Evolutionary conservation across 73 alveolate species (phyloP), one percentile per base, ranked within the genome.

Genomic region (Effrenium voratum): DNA sequence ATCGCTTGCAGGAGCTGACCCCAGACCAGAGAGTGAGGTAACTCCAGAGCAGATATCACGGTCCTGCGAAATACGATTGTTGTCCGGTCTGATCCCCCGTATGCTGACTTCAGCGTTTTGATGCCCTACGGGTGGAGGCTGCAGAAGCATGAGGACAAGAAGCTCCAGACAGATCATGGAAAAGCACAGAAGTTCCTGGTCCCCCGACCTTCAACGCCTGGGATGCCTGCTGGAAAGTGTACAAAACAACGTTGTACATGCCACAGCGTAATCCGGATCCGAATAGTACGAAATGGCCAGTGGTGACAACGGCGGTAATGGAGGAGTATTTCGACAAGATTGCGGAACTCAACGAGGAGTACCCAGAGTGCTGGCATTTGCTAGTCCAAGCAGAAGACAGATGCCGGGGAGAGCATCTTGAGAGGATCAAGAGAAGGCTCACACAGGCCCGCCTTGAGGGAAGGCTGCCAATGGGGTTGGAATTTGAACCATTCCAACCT

Each of bases 11-110:
- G 93, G 93, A 2, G 46, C 81, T 3, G 93, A 84, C 26, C 79
- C 77, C 3, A 16, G 47, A 3, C n/a, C 3, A 34, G 93, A 83
- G 30, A 22, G 57, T 3, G 93, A 84, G 79, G 80, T 80, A 46
- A 84, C 93, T 3, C 55, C 80, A 2, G 93, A 84, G 80, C 93
- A 84, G 43, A n/a, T n/a, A 32, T 84, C 45, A 55, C 93, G 28
- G 81, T 40, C 60, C 10, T 84, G 57, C 0, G n/a, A 2, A 44
- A 32, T 44, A 84, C 22, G 46, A 57, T 84, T 44, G 46, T 84
- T 6, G 28, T 41, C 30, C 79, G 43, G 30, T 57, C 60, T 8
- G 93, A 40, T 12, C 3, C 63, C 2, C 79, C 93, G 1, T 70
- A 70, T 34, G 81, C 81, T 34, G 81, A 70, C 30, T 70, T 70